Evolutionary conservation across 129 eudicot genomes (phyloP).

Genomic region (Saussurea involucrata): DNA sequence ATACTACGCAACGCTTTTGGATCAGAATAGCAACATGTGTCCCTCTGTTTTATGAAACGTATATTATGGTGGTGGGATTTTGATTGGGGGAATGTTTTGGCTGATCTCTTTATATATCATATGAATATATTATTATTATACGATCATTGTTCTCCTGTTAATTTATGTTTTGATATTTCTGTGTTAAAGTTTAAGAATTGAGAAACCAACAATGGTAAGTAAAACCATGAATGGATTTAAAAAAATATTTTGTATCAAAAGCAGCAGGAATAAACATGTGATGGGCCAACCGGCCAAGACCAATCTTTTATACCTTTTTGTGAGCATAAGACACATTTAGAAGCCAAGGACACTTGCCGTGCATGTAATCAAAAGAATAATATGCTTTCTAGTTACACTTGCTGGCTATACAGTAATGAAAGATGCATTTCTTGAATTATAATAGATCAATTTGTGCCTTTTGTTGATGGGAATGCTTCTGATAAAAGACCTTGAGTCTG

Average conservation of each 20-base stretch:
- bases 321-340: neutral
- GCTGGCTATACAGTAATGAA: neutral
- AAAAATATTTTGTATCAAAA: neutral
- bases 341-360: neutral
- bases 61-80: constrained; percentile 14
- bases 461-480: constrained; percentile 44
- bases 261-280: neutral
- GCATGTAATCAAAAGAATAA: neutral
- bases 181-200: neutral
- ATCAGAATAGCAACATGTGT: constrained; percentile 5
- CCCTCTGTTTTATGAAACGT: neutral
- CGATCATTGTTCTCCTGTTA: neutral
- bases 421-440: neutral
- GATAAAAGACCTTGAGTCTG: constrained; percentile 59
- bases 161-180: neutral
- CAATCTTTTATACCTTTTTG: neutral
- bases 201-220: neutral
- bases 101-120: constrained; percentile 16
- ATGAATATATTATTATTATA: neutral
- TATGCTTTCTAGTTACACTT: neutral
- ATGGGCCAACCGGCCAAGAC: too few species aligned
- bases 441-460: neutral
- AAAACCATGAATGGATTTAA: neutral
- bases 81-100: constrained; percentile 6
- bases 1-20: neutral